These are phyloP conservation scores for Pholiota conissans DNA, from an alignment of 768 basidiomycete species.

Conservation along the genomic window DNA sequence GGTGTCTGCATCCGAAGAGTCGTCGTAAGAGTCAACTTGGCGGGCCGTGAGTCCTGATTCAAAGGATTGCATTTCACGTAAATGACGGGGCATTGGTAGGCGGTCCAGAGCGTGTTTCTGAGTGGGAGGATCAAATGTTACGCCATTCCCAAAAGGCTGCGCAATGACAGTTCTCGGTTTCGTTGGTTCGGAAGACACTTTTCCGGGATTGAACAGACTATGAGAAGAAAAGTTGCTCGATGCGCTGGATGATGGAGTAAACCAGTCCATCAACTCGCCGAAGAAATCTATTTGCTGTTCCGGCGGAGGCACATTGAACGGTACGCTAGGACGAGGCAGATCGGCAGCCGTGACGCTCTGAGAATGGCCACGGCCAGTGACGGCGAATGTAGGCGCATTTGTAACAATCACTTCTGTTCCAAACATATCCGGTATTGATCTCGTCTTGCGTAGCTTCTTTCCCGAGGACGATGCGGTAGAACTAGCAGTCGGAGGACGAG, in stretches of 20 bases:
- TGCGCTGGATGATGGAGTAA: constrained; percentile 36
- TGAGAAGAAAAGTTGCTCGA: constrained; percentile 35
- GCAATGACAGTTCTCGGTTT: constrained; percentile 33
- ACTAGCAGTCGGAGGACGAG: constrained; percentile 27
- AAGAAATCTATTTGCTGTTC: constrained; percentile 51
- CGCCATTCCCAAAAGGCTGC: constrained; percentile 65
- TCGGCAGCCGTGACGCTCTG: constrained; percentile 79
- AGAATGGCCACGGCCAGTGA: constrained; percentile 65
- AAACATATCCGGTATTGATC: constrained; percentile 68
- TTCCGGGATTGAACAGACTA: constrained; percentile 28
- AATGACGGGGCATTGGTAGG: constrained; percentile 47
- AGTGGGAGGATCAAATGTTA: constrained; percentile 61
- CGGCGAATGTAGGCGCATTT: constrained; percentile 22
- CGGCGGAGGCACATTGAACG: constrained; percentile 26
- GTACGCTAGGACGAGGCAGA: constrained; percentile 42
- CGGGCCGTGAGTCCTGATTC: constrained; percentile 80
- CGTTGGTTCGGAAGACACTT: constrained; percentile 22
- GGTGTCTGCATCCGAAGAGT: constrained; percentile 16
- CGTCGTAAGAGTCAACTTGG: constrained; percentile 38
- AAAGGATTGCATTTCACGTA: constrained; percentile 89
- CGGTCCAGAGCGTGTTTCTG: constrained; percentile 42
- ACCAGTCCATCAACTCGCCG: constrained; percentile 66
- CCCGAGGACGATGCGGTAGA: constrained; percentile 28
- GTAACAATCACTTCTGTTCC: constrained; percentile 27
- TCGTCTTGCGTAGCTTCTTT: constrained; percentile 69